These are phyloP conservation scores for Botryobasidium botryosum DNA, from an alignment of 768 basidiomycete genomes.

Conservation along the genomic window DNA sequence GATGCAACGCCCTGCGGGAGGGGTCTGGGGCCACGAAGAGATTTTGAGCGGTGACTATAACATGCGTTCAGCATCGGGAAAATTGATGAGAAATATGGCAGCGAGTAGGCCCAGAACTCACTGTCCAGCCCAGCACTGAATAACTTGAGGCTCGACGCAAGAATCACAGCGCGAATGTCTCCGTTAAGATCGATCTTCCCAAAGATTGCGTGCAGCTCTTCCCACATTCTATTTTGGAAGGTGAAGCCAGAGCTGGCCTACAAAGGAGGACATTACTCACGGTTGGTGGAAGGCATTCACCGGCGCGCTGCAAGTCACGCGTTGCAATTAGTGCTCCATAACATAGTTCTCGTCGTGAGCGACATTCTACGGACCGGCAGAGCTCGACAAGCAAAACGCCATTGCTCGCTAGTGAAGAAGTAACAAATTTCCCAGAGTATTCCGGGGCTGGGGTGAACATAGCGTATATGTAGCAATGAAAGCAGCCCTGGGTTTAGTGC, in stretches of 20 bases:
- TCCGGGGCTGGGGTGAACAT: too few relatives aligned
- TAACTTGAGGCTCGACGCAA: conserved; percentile 46
- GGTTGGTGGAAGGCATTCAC: neutral
- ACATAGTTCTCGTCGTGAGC: conserved; percentile 6
- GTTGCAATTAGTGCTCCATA: neutral
- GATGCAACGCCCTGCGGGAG: conserved; percentile 34
- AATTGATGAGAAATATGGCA: neutral
- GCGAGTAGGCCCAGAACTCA: conserved; percentile 19
- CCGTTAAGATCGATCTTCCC: conserved; percentile 33
- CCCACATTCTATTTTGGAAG: conserved; percentile 46
- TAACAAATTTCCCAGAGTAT: conserved; percentile 19
- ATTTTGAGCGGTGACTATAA: conserved; percentile 4
- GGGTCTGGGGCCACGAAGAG: conserved; percentile 24
- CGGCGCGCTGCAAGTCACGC: neutral
- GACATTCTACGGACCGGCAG: conserved; percentile 17
- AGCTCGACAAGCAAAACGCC: conserved; percentile 28
- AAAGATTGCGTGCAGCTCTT: conserved; percentile 45
- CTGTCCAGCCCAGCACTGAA: conserved; percentile 79
- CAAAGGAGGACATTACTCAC: neutral
- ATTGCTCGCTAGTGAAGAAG: conserved; percentile 21
- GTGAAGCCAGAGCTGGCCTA: neutral
- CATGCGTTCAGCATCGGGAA: neutral
- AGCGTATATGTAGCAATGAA: too few relatives aligned
- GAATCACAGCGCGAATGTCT: conserved; percentile 52
- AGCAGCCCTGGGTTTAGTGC: too few relatives aligned